phyloP scores from a whole-genome alignment of 2,329 filamentous ascomycete species.

The Fusarium sp. region DNA sequence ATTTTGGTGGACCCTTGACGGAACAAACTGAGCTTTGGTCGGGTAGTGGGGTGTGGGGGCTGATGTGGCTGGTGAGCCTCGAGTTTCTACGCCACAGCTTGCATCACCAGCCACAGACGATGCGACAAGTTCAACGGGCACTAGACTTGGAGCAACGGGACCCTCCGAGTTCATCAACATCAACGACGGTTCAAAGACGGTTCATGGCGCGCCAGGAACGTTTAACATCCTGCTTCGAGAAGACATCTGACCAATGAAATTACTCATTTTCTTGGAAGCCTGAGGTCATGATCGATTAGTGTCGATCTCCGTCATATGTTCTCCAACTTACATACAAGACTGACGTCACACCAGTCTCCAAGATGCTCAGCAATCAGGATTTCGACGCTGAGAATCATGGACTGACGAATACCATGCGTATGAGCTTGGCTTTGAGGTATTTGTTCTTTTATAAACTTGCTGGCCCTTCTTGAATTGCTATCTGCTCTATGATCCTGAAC shows the following conservation, averaged over 20 bases:
- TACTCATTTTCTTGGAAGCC: not conserved
- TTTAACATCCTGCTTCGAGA: constrained; percentile 4
- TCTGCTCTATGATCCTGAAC: constrained; percentile 3
- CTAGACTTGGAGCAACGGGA: not conserved
- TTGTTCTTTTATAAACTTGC: constrained; percentile 24
- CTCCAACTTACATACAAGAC: constrained; percentile 33
- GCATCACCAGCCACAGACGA: not conserved
- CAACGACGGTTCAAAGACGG: constrained; percentile 8
- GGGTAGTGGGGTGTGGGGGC: constrained; percentile 40
- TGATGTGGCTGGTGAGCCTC: constrained; percentile 10
- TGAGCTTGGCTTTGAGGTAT: constrained; percentile 21
- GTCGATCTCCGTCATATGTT: constrained; percentile 44
- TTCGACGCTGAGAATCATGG: constrained; percentile 40
- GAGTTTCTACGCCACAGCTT: constrained; percentile 2
- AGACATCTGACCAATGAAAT: constrained; percentile 17
- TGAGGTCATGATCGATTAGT: constrained; percentile 22
- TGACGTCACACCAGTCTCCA: constrained; percentile 44
- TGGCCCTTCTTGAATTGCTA: constrained; percentile 5
- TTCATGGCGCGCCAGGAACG: constrained; percentile 15
- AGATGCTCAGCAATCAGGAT: constrained; percentile 46
- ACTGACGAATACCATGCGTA: constrained; percentile 15
- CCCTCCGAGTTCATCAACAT: constrained; percentile 4
- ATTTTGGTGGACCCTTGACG: constrained; percentile 42
- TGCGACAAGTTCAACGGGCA: not conserved
- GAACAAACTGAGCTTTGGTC: constrained; percentile 9